Base-by-base conservation (phyloP, 441 rosid species). In the Erysimum cheiri region DNA sequence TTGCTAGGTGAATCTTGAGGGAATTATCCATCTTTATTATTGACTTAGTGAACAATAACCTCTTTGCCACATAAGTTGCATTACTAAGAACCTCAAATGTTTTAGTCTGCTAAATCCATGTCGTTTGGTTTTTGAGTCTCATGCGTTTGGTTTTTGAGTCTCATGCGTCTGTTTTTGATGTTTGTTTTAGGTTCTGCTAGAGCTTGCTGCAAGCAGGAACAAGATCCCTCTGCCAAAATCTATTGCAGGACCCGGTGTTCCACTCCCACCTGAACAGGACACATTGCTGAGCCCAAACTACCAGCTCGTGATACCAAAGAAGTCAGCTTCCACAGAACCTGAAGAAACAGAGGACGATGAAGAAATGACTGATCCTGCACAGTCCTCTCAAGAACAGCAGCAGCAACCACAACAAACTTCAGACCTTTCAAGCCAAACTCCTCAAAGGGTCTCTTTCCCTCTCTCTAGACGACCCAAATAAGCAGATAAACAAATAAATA, bases 271-370 rank as follows among this genome's bases (percentile, higher is more conserved):
- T 1, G 98, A 92, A 31, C 89, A 84, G 56, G 93, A 92, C 77
- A 86, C 93, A 2, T 69, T 94, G 83, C 79, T 90, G 48, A 85
- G 81, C 65, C 91, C 98, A 0, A 92, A 88, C 57, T 88, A 90
- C 77, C 99, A 94, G 58, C 87, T 92, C 2, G 87, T 78, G 2
- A 77, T 87, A 54, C 92, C 91, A 1, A 85, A 68, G 78, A 88
- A 82, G 82, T 87, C 80, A 37, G 61, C 84, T 13, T 76, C 87
- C 9, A 79, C 76, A 50, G 85, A 83, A 40, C 67, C 83, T 8
- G 94, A 90, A 80, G 96, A 90, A 74, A 84, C 77, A 3, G 97
- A 91, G 64, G 97, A 91, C 61, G 97, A 93, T 29, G 94, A 86
- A 72, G 93, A 86, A 60, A 81, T 61, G 48, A 78, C 58, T 5